These are phyloP conservation scores for Trichosporon sp. DNA, from an alignment of 1,284 basidiomycete genomes.

Conservation along the genomic window DNA sequence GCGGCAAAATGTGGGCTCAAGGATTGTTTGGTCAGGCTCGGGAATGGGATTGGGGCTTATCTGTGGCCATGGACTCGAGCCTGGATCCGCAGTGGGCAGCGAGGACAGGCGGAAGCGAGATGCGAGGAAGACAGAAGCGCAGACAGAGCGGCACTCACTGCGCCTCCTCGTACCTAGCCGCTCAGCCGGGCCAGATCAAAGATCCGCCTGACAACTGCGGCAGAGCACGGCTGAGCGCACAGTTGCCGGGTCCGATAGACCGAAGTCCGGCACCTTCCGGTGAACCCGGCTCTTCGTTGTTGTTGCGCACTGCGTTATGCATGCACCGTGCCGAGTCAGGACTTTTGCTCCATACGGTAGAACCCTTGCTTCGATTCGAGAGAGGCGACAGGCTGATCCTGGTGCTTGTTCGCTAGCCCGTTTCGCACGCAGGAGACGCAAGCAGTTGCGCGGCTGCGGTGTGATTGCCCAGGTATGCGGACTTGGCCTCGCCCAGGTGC, in stretches of 20 bases:
- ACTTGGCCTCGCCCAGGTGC: neutral
- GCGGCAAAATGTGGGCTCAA: neutral
- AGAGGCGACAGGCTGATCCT: neutral
- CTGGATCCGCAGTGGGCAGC: slow-evolving; percentile 3
- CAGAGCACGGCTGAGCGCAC: neutral
- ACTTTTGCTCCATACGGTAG: neutral
- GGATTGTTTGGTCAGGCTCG: no score
- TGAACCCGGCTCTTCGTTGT: neutral
- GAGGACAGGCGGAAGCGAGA: neutral
- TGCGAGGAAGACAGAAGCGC: neutral
- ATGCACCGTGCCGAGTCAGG: neutral
- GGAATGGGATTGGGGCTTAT: slow-evolving; percentile 1
- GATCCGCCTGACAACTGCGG: neutral
- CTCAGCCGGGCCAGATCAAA: neutral
- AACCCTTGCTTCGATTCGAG: neutral
- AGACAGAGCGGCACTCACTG: neutral
- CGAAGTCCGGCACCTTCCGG: neutral
- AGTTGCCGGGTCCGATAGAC: neutral
- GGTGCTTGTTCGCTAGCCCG: no score
- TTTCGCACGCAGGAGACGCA: no score
- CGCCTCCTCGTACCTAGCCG: no score
- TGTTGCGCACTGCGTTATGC: neutral
- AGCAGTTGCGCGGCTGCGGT: neutral
- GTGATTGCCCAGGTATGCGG: slow-evolving; percentile 1
- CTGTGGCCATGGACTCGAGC: neutral